phyloP scores from a whole-genome alignment of 495 filamentous ascomycete species.

The Penicillium angulare region DNA sequence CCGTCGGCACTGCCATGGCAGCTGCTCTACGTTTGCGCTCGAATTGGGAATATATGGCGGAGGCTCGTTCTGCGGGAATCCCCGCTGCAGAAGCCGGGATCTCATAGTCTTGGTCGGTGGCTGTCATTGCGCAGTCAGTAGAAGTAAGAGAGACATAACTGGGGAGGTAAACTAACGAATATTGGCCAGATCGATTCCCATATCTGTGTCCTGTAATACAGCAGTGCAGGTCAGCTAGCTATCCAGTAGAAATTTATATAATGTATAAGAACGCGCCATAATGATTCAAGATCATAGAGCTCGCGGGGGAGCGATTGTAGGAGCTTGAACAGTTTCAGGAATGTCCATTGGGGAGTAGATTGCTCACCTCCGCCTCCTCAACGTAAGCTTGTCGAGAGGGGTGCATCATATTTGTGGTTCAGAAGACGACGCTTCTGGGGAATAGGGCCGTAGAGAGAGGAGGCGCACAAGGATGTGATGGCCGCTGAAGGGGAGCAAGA shows the following conservation, averaged over 20 bases:
- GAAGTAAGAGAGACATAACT: background rate
- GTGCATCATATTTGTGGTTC: constrained; percentile 67
- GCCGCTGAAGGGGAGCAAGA: background rate
- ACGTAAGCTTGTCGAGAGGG: constrained; percentile 94
- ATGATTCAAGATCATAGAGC: background rate
- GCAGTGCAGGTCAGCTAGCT: background rate
- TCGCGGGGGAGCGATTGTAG: background rate
- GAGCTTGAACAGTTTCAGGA: background rate
- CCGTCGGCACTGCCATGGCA: constrained; percentile 90
- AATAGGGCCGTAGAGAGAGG: background rate
- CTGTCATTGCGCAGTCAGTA: constrained; percentile 35
- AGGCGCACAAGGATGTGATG: background rate
- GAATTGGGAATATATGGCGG: constrained; percentile 85
- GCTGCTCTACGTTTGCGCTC: constrained; percentile 84
- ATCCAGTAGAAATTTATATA: background rate
- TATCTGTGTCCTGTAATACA: constrained; percentile 58
- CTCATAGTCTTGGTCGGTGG: constrained; percentile 82
- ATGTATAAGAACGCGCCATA: background rate
- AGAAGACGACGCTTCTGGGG: constrained; percentile 7
- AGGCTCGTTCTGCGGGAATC: constrained; percentile 83
- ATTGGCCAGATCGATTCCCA: constrained; percentile 74
- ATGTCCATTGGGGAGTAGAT: background rate
- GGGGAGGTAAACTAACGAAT: constrained; percentile 61
- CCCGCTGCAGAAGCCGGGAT: constrained; percentile 70
- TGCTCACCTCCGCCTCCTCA: constrained; percentile 79